Percentiles rank a stretch among this genome's conserved stretches.
phyloP scores from a whole-genome alignment of 306 rosid species.

The Begonia peltatifolia region DNA sequence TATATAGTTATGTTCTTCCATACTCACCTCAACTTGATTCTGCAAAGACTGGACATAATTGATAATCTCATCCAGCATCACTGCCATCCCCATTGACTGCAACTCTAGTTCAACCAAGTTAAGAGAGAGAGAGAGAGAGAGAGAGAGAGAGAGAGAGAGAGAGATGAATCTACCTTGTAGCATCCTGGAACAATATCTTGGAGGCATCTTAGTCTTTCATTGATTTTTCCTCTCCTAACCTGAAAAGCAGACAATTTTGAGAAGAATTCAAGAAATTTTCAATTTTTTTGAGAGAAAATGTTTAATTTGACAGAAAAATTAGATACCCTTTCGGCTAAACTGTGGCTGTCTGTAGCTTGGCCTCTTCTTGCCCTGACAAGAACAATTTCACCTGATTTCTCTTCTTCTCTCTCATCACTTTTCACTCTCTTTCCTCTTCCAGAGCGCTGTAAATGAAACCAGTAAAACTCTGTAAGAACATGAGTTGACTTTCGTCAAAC shows the following conservation, averaged over 20 bases:
- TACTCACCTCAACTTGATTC: conserved; percentile 84
- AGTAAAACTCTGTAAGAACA: not conserved
- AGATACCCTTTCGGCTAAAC: conserved; percentile 92
- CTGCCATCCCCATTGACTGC: conserved; percentile 98
- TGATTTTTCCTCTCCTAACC: conserved; percentile 95
- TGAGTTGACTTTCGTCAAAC: not conserved
- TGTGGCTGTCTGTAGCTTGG: conserved; percentile 96
- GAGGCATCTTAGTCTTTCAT: conserved; percentile 74
- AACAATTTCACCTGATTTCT: conserved; percentile 64
- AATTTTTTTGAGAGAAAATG: no score
- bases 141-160: no score
- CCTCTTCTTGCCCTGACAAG: conserved; percentile 98
- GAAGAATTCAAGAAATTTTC: not conserved
- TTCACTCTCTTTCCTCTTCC: conserved; percentile 64
- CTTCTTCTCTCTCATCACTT: conserved; percentile 32
- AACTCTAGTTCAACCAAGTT: conserved; percentile 9
- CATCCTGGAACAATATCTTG: conserved; percentile 95
- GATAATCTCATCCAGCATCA: conserved; percentile 94
- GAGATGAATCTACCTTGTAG: conserved; percentile 41
- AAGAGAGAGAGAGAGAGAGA: no score
- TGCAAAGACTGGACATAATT: conserved; percentile 95
- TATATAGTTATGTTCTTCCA: not conserved
- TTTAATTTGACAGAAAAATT: not conserved
- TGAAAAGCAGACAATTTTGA: conserved; percentile 5
- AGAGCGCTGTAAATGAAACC: conserved; percentile 21